A percentile compares a stretch with the other conserved stretches of the same genome.
phyloP scores from a whole-genome alignment of 2,329 filamentous ascomycete species.

The Beauveria rudraprayagi region DNA sequence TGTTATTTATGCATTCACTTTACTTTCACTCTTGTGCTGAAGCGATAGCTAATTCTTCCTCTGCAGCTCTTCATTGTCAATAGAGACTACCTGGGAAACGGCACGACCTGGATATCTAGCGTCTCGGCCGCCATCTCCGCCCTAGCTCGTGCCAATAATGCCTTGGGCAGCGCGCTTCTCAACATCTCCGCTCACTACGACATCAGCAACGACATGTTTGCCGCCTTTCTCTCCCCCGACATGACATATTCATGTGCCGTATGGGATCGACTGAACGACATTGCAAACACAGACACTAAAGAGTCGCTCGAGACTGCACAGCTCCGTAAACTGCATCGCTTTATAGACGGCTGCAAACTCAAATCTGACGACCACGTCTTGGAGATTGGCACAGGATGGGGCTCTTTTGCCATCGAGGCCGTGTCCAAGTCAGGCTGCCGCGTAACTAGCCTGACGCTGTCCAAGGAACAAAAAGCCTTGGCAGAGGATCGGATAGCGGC shows the following conservation, averaged over 20 bases:
- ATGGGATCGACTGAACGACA: constrained; percentile 32
- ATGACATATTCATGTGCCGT: constrained; percentile 72
- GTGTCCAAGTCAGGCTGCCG: constrained; percentile 57
- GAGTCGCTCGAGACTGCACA: constrained; percentile 60
- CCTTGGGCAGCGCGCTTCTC: constrained; percentile 48
- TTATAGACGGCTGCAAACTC: constrained; percentile 57
- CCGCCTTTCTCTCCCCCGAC: constrained; percentile 63
- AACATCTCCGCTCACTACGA: constrained; percentile 70
- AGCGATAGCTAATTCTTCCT: background rate
- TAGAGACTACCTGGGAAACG: constrained; percentile 54
- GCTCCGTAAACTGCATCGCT: constrained; percentile 56
- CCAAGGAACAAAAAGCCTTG: constrained; percentile 58
- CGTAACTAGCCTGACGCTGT: constrained; percentile 61
- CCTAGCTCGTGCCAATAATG: constrained; percentile 50
- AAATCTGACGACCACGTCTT: constrained; percentile 59
- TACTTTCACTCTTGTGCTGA: background rate
- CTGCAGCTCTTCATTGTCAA: constrained; percentile 62
- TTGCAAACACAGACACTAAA: constrained; percentile 29
- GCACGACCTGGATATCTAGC: constrained; percentile 52
- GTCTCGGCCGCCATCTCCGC: constrained; percentile 50
- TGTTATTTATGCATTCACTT: too few relatives aligned
- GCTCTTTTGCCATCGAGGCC: constrained; percentile 63
- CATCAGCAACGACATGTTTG: constrained; percentile 69
- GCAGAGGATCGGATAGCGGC: constrained; percentile 56
- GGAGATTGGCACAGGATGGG: constrained; percentile 72